Evolutionary conservation across 805 yeast species (phyloP).

Genomic region (Clavispora asparagi): DNA sequence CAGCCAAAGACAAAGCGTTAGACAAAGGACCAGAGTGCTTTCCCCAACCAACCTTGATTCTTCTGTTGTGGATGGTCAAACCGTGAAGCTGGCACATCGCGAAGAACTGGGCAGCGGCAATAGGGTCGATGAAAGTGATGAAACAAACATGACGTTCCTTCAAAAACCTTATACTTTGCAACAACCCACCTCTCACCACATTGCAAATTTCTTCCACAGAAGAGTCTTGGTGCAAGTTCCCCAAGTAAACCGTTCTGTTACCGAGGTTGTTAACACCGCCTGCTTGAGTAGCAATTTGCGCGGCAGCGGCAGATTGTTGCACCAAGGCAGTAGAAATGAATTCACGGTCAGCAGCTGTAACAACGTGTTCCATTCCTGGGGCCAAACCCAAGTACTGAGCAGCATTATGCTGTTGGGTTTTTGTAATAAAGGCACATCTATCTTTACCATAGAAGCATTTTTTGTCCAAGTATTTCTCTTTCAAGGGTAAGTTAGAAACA

Average conservation of each 20-base stretch:
- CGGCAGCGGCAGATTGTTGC: slow-evolving; percentile 95
- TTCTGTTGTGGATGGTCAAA: slow-evolving; percentile 74
- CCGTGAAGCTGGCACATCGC: slow-evolving; percentile 93
- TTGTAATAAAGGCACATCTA: slow-evolving; percentile 89
- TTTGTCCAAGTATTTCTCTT: slow-evolving; percentile 64
- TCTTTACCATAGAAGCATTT: slow-evolving; percentile 92
- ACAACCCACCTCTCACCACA: slow-evolving; percentile 90
- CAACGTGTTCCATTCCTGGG: slow-evolving; percentile 79
- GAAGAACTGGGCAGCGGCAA: slow-evolving; percentile 95
- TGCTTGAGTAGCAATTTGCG: slow-evolving; percentile 92
- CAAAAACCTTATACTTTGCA: slow-evolving; percentile 76
- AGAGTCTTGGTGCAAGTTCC: slow-evolving; percentile 83
- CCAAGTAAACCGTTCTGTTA: slow-evolving; percentile 87
- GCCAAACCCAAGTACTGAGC: slow-evolving; percentile 90
- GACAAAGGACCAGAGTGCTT: slow-evolving; percentile 91
- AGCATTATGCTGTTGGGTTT: slow-evolving; percentile 94
- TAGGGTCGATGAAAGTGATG: slow-evolving; percentile 92
- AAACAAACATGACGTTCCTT: slow-evolving; percentile 89
- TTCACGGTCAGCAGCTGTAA: slow-evolving; percentile 64
- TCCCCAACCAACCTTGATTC: slow-evolving; percentile 96
- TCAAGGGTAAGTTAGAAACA: slow-evolving; percentile 66
- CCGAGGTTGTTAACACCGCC: slow-evolving; percentile 93
- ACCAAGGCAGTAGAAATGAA: slow-evolving; percentile 69
- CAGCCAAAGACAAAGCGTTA: slow-evolving; percentile 82
- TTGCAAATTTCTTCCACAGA: slow-evolving; percentile 92